A percentile compares a stretch with the other conserved stretches of the same genome.
Evolutionary conservation across 2,329 filamentous ascomycete species (phyloP).

Genomic region (Botryotinia globosa): DNA sequence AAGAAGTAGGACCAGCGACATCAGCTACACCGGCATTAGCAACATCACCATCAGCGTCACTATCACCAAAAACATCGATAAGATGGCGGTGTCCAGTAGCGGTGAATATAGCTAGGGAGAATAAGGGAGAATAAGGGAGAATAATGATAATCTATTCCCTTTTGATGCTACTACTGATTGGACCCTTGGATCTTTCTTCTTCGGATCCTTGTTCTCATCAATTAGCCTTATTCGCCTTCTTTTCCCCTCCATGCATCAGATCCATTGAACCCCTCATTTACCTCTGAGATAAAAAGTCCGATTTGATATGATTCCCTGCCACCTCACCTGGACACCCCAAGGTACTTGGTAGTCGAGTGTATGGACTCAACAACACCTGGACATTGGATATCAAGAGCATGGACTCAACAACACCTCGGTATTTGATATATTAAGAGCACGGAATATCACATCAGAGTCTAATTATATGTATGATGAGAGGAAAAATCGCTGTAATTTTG

Average conservation of each 20-base stretch:
- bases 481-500: background rate
- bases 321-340: background rate
- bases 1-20: background rate
- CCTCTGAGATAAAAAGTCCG: background rate
- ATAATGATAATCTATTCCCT: background rate
- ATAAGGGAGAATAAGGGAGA: background rate
- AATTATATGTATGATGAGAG: background rate
- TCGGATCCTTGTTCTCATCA: background rate
- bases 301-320: background rate
- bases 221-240: background rate
- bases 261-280: background rate
- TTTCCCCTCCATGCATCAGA: constrained; percentile 4
- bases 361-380: background rate
- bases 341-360: background rate
- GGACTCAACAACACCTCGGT: no score
- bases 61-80: background rate
- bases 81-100: constrained; percentile 4
- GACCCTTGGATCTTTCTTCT: background rate
- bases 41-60: background rate
- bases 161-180: background rate
- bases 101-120: background rate
- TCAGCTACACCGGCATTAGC: background rate
- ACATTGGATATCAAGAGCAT: background rate
- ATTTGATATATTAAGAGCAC: background rate
- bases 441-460: background rate